Base-by-base conservation (phyloP, 202 grass and related monocot genomes). In the Schoenoplectus triqueter region DNA sequence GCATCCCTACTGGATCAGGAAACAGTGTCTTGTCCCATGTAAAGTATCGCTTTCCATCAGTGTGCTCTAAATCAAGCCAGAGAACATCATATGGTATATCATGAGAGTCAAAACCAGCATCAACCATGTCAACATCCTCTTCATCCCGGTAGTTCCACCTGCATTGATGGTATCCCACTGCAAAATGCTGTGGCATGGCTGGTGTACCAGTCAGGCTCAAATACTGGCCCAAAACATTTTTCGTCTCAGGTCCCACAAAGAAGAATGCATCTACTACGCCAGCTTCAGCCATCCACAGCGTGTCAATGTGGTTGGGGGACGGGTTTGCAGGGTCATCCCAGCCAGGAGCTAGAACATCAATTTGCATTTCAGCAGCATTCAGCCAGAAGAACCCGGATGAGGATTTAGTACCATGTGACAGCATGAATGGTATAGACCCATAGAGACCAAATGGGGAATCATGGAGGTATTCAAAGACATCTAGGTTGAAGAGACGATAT, bases 111-210 rank as follows among this genome's bases (percentile, higher is more conserved):
- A 98, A 98, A n/a, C 84, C 88, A 63, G 91, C 75, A 89, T 98
- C 92, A 62, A 98, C 95, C 47, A 78, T 73, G 1, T 80, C 89
- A 84, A 98, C 95, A 61, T 98, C 95, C 52, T 92, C 92, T 85
- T 98, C 95, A 14, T 98, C 95, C 17, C 95, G 80, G 85, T 98
- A 98, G 83, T 98, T 98, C 95, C 95, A 98, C 49, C 95, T 87
- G 80, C 95, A 98, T 67, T 98, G 95, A 69, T 98, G 95, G 89
- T 95, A 95, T 0, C 85, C 95, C 64, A 94, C 82, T 2, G 95
- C 86, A 84, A 98, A 98, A 60, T 95, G 65, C 71, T 98, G 95
- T 0, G 95, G 95, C 92, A 98, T 93, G 3, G 86, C 73, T 8
- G 91, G 92, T 13, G 89, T 82, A 49, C 95, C 95, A 13, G 95